Evolutionary conservation across 495 filamentous ascomycete species (phyloP), one percentile per base, ranked within the genome.

Genomic region (Xylaria curta): DNA sequence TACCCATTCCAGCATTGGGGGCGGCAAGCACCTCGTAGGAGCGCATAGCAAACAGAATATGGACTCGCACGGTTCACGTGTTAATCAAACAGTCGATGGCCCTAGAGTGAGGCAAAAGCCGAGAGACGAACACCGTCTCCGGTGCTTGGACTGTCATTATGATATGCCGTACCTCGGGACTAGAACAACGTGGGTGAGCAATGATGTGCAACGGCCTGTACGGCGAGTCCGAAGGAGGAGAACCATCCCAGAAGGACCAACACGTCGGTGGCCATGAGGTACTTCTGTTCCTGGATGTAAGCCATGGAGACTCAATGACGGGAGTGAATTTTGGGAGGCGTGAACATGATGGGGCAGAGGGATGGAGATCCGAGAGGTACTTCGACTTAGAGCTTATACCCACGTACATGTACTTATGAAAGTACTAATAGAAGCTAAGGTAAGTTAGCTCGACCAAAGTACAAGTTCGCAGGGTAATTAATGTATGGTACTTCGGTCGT

Each of bases 31-130:
- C 2, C 31, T 67, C 31, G 65, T 56, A 31, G 17, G 40, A 54
- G 62, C 53, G 69, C 69, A 49, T 59, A 40, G 26, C n/a, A 54
- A 38, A 62, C 58, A 36, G 38, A 38, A 63, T 21, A 19, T 49
- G 26, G 26, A 7, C 62, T 71, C 53, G 40, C 69, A 66, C 62
- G 69, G 61, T 66, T 66, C 69, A 56, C 62, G 59, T 66, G 69
- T 51, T 28, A 71, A 71, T 71, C 69, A 71, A 71, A 71, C 69
- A 24, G 44, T 17, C 33, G 40, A 60, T 54, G 62, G 69, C 36
- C 49, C 5, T 28, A 13, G 46, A 66, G 59, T 47, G 61, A 71
- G 60, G 60, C 68, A 47, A 65, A 58, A 49, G 21, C 46, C 40
- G 60, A 38, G 62, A 56, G 51, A 56, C 36, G 49, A 60, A 40